Evolutionary conservation across 116 monocot species (phyloP), one percentile per base, ranked within the genome.

Genomic region (Iris pallida): DNA sequence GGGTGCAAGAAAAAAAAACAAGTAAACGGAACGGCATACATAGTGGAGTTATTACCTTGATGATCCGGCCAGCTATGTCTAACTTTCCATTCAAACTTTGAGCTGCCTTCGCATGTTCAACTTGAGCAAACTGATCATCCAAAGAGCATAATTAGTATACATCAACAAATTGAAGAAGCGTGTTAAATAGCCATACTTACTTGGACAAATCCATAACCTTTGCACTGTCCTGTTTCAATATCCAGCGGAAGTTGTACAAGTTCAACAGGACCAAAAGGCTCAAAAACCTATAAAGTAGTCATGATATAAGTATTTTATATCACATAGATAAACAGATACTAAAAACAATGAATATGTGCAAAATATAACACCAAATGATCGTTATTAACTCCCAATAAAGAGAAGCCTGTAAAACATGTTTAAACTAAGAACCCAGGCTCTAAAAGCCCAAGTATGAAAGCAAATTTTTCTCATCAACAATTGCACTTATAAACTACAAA

Each of bases 221-320:
- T 89, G 71, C 96, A 96, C 16, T 91, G 85, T 47, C 92, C 89
- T 40, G 89, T 92, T 55, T 88, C 83, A 45, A 79, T 79, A 81
- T 96, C 96, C 6, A 85, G 19, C 16, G 92, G 96, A 59, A 96
- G 55, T 67, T 96, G 96, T 41, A 96, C 92, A 79, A 92, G 87
- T 75, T 96, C 96, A 46, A 96, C 96, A 7, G 78, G 74, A 8
- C 96, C 92, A 87, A 96, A 96, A 42, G 96, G 82, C 73, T 96
- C 96, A 76, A 96, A 96, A 44, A 92, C 80, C 96, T 96, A 54
- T 5, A 76, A 56, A 71, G 57, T 46, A 4, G 15, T 70, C 30
- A 30, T 30, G 30, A 30, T 30, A 30, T 30, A 30, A 30, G 30
- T 30, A 30, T 30, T 30, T 30, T 30, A 30, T 30, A 30, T 30